Conservation (phyloP, 2,329 filamentous ascomycete genomes). For the Sporothrix variecibatus region DNA sequence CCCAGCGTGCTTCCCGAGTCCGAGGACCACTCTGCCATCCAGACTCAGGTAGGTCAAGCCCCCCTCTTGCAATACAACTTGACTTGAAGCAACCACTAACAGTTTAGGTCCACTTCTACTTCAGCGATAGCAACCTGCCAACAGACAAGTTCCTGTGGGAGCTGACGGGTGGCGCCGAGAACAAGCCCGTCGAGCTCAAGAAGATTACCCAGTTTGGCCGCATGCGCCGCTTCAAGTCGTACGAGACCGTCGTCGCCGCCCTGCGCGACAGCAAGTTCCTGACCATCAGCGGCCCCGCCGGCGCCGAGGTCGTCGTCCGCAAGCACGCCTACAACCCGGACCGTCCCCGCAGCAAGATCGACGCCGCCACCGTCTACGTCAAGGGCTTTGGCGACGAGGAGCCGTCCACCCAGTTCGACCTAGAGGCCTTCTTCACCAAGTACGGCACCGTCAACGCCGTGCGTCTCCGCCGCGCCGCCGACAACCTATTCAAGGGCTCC, state of each 20-base stretch:
- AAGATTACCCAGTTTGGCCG: constrained; percentile 86
- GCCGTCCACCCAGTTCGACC: constrained; percentile 85
- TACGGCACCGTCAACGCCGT: constrained; percentile 76
- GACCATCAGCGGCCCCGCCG: constrained; percentile 71
- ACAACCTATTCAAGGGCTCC: constrained; percentile 87
- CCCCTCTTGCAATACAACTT: not conserved
- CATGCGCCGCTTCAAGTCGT: constrained; percentile 93
- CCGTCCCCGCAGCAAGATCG: constrained; percentile 62
- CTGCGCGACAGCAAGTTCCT: constrained; percentile 76
- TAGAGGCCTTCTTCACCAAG: constrained; percentile 86
- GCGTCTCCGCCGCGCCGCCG: constrained; percentile 75
- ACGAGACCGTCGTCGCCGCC: constrained; percentile 78
- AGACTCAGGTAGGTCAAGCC: constrained; percentile 67
- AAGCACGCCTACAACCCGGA: constrained; percentile 68
- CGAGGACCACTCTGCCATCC: constrained; percentile 77
- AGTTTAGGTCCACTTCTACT: constrained; percentile 90
- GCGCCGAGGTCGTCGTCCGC: constrained; percentile 71
- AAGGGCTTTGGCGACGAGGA: constrained; percentile 91
- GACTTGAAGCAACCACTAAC: not conserved
- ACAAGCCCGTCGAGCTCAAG: constrained; percentile 77
- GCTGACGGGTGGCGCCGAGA: constrained; percentile 73
- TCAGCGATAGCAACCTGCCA: constrained; percentile 86
- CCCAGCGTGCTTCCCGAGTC: constrained; percentile 67
- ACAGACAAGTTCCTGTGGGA: constrained; percentile 86
- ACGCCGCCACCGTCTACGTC: constrained; percentile 79